Evolutionary conservation across 2,329 filamentous ascomycete species (phyloP).

Genomic region (Herpomyces periplanetae): DNA sequence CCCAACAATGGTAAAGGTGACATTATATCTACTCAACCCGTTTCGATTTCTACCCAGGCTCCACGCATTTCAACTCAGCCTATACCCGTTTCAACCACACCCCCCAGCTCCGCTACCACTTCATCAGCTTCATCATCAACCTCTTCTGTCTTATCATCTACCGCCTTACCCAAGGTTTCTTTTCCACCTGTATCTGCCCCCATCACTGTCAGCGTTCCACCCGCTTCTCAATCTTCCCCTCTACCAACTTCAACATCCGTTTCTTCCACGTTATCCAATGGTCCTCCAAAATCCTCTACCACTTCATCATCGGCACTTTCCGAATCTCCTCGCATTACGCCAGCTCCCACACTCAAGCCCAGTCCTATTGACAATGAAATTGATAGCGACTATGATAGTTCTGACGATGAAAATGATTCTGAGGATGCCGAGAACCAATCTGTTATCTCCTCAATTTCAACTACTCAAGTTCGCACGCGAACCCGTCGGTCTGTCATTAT

Average conservation of each 20-base stretch:
- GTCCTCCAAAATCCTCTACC: no score
- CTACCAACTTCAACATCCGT: constrained; percentile 1
- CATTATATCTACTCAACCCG: constrained; percentile 2
- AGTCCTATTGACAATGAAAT: no score
- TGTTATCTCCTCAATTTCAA: no score
- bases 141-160: constrained; percentile 2
- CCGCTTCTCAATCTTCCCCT: constrained; percentile 1
- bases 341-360: no score
- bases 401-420: no score
- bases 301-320: no score
- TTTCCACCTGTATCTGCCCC: constrained; percentile 3
- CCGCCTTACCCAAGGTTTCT: constrained; percentile 3
- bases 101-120: constrained; percentile 4
- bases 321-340: no score
- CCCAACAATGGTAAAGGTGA: constrained; percentile 4
- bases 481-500: no score
- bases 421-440: no score
- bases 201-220: constrained; percentile 3
- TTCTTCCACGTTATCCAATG: no score
- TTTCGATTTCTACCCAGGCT: constrained; percentile 2
- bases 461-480: no score
- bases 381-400: no score
- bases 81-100: constrained; percentile 2
- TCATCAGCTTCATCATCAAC: constrained; percentile 6
- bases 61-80: constrained; percentile 3